Evolutionary conservation across 345 rosid genomes (phyloP), one percentile per base, ranked within the genome.

Genomic region (Citrus reticulata): DNA sequence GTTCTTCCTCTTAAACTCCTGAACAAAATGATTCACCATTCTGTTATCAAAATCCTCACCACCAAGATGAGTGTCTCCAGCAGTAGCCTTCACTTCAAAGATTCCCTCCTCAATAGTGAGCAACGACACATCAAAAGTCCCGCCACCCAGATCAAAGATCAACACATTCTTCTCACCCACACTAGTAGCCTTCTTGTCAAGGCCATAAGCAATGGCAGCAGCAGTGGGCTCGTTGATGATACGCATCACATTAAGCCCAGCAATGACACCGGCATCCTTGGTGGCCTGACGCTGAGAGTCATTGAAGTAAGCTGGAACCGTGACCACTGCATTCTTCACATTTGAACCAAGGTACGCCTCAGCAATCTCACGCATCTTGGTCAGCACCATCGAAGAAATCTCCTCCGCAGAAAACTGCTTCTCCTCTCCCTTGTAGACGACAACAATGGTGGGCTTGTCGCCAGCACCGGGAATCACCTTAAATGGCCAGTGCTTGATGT

Each of bases 271-370:
- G 13, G 89, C 86, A 60, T 88, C 90, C 79, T 88, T 88, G 0
- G 90, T 88, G 30, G 90, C 90, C 78, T 87, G 87, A n/a, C 90
- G 86, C 77, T 87, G 90, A 14, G 90, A 87, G 60, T 87, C 90
- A 46, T 87, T 87, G 79, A 87, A 87, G 76, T 87, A 87, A 25
- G 90, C 90, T 6, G 90, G 90, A 5, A 87, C 90, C 5, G 90
- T 88, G 6, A 88, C 87, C 16, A 86, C 89, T 0, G 90, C 86
- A 64, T 86, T 88, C 79, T 86, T 88, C 19, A 88, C 24, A 0
- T 84, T 32, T 25, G 82, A 29, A 5, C 91, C 91, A 60, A 88
- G 87, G 67, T 68, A 88, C 5, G 89, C 91, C 75, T 88, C 91
- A 0, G 89, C 89, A 55, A 86, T 85, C 77, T 88, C 88, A 7